Percentiles rank a stretch among this genome's conserved stretches.
Conservation (phyloP, 495 filamentous ascomycete species). For the Aspergillus wentii region DNA sequence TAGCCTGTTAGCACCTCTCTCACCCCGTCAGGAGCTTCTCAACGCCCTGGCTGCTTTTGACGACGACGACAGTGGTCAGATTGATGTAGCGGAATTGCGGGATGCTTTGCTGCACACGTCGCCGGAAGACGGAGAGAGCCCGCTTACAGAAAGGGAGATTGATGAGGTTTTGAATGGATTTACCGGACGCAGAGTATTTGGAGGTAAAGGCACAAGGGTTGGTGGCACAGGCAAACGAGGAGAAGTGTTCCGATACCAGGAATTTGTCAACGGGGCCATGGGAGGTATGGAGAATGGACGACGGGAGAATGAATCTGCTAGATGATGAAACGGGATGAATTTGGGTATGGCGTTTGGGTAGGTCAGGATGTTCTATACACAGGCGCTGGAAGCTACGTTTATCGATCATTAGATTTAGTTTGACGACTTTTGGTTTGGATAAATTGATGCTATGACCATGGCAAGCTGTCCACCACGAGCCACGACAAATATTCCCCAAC, state of each 20-base stretch:
- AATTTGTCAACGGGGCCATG: slow-evolving; percentile 38
- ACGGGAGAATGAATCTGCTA: too few relatives aligned
- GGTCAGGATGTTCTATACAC: too few relatives aligned
- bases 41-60: slow-evolving; percentile 94
- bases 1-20: slow-evolving; percentile 63
- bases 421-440: too few relatives aligned
- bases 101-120: slow-evolving; percentile 78
- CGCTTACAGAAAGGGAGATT: slow-evolving; percentile 69
- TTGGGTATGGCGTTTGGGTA: not conserved
- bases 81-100: slow-evolving; percentile 76
- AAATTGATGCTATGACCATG: too few relatives aligned
- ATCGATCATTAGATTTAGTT: too few relatives aligned
- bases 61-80: slow-evolving; percentile 88
- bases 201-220: slow-evolving; percentile 27
- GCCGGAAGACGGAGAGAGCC: slow-evolving; percentile 64
- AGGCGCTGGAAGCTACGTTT: too few relatives aligned
- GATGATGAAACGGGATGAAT: not conserved
- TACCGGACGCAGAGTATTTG: slow-evolving; percentile 73
- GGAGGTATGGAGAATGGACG: slow-evolving; percentile 29
- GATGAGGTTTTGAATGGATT: slow-evolving; percentile 82
- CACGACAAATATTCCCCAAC: too few relatives aligned
- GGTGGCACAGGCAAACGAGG: slow-evolving; percentile 31
- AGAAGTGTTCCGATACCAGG: slow-evolving; percentile 43
- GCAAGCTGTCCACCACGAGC: too few relatives aligned
- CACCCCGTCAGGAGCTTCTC: slow-evolving; percentile 67